Percentiles rank a stretch among this genome's conserved stretches.
These are phyloP conservation scores for Trichoderma oligosporum DNA, from an alignment of 2,329 filamentous ascomycete species.

Conservation along the genomic window DNA sequence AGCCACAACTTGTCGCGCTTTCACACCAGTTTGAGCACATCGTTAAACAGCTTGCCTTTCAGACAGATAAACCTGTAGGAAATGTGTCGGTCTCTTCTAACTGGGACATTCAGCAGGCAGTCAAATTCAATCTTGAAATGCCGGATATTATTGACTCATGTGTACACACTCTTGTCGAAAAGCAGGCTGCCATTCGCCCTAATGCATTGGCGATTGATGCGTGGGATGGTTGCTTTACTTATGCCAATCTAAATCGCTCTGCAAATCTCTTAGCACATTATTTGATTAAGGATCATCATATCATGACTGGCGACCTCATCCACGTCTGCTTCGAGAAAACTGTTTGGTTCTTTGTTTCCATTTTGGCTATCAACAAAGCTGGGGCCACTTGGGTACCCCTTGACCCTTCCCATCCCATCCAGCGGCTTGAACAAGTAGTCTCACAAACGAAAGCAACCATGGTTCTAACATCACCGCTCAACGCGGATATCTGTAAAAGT, in stretches of 20 bases:
- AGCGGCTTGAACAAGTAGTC: not conserved
- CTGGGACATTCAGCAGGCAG: not conserved
- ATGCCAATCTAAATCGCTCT: not conserved
- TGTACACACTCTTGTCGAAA: not conserved
- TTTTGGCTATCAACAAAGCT: slow-evolving; percentile 8
- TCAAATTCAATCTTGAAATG: not conserved
- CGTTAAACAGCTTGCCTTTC: not conserved
- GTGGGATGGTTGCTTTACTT: slow-evolving; percentile 1
- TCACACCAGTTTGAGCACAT: slow-evolving; percentile 7
- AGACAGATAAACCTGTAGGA: not conserved
- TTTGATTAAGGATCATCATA: not conserved
- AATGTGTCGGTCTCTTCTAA: not conserved
- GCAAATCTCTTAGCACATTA: not conserved
- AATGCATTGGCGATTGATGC: not conserved
- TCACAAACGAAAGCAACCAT: not conserved
- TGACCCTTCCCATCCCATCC: not conserved
- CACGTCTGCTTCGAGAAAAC: slow-evolving; percentile 5
- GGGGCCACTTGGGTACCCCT: slow-evolving; percentile 3
- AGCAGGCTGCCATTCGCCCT: not conserved
- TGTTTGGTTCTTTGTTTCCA: not conserved
- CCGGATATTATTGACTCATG: not conserved
- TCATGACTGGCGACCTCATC: not conserved
- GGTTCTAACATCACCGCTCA: not conserved
- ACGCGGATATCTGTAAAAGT: not conserved
- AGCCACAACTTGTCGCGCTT: not conserved